These are phyloP conservation scores for Pneumocystis canis DNA, from an alignment of 1,139 yeast species.

Conservation along the genomic window DNA sequence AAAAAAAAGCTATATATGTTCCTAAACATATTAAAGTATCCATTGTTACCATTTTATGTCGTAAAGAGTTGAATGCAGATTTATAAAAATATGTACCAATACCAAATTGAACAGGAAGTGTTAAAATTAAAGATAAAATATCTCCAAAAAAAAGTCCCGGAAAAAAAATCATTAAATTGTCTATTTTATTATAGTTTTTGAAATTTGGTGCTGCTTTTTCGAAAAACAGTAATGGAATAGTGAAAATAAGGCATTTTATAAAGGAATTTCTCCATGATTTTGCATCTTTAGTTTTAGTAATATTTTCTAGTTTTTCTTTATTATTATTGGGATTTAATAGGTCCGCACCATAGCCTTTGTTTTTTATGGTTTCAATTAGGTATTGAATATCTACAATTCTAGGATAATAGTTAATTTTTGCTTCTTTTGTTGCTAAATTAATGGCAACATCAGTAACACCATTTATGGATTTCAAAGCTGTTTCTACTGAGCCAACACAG, in stretches of 20 bases:
- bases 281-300: constrained; percentile 60
- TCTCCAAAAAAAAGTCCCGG: constrained; percentile 32
- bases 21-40: constrained; percentile 79
- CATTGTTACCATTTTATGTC: constrained; percentile 79
- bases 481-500: constrained; percentile 52
- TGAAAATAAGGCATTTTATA: constrained; percentile 37
- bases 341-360: constrained; percentile 36
- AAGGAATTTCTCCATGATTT: constrained; percentile 51
- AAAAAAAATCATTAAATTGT: constrained; percentile 17
- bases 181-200: constrained; percentile 5
- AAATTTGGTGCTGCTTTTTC: constrained; percentile 31
- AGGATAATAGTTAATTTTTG: constrained; percentile 35
- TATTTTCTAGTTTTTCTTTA: constrained; percentile 49
- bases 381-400: constrained; percentile 24
- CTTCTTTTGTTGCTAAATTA: constrained; percentile 63
- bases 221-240: constrained; percentile 51
- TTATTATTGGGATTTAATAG: constrained; percentile 32
- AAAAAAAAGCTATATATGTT: constrained; percentile 61
- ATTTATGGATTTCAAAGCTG: constrained; percentile 32
- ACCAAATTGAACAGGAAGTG: constrained; percentile 54
- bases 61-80: constrained; percentile 51
- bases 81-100: constrained; percentile 50
- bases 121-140: constrained; percentile 44
- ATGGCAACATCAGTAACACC: constrained; percentile 45
- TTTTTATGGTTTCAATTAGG: constrained; percentile 46